Evolutionary conservation across 2,329 filamentous ascomycete species (phyloP).

Genomic region (Claviceps sorghi): DNA sequence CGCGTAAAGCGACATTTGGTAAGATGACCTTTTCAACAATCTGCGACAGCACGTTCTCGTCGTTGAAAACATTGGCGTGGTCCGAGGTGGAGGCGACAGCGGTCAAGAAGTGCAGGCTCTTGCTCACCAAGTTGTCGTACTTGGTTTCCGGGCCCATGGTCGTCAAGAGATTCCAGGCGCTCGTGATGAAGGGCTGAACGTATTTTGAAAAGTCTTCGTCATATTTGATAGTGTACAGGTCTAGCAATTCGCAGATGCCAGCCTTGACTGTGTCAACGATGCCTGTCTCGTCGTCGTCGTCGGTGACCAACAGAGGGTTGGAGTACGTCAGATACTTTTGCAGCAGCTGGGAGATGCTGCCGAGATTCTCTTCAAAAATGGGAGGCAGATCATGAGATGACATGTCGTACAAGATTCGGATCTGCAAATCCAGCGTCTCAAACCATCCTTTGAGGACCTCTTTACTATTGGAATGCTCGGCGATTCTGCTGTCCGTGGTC

Average conservation of each 20-base stretch:
- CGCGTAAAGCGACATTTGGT: slow-evolving; percentile 79
- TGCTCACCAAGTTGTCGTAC: slow-evolving; percentile 88
- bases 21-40: slow-evolving; percentile 93
- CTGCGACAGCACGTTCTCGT: slow-evolving; percentile 61
- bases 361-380: slow-evolving; percentile 80
- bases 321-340: slow-evolving; percentile 90
- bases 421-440: slow-evolving; percentile 69
- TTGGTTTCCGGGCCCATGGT: slow-evolving; percentile 76
- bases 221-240: slow-evolving; percentile 87
- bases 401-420: slow-evolving; percentile 90
- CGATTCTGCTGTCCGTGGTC: slow-evolving; percentile 57
- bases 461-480: slow-evolving; percentile 62
- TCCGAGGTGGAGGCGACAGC: slow-evolving; percentile 65
- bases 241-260: slow-evolving; percentile 80
- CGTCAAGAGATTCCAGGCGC: slow-evolving; percentile 82
- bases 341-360: slow-evolving; percentile 60
- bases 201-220: slow-evolving; percentile 81
- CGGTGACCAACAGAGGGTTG: slow-evolving; percentile 66
- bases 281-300: slow-evolving; percentile 81
- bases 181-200: slow-evolving; percentile 71
- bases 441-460: slow-evolving; percentile 63
- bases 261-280: slow-evolving; percentile 77
- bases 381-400: slow-evolving; percentile 95
- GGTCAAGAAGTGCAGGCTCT: slow-evolving; percentile 85
- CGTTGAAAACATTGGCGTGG: slow-evolving; percentile 77